Percentiles rank a stretch among this genome's conserved stretches.
Evolutionary conservation across 352 stramenopile genomes (phyloP).

Genomic region (Pilasporangium apinafurcum): DNA sequence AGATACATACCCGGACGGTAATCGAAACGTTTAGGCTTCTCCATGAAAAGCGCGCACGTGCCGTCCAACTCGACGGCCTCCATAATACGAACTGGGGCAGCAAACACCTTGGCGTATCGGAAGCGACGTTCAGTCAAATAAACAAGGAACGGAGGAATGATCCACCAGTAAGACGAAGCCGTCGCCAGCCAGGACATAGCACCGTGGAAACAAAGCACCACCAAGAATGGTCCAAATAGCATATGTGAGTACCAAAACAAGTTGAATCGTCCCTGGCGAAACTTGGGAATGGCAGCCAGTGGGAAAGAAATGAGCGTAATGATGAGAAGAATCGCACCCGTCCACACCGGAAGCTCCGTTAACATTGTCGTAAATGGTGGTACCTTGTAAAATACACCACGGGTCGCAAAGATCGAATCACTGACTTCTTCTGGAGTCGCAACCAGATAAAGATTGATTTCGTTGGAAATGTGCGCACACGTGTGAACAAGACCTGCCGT

Average conservation of each 20-base stretch:
- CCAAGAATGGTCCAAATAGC: conserved; percentile 62
- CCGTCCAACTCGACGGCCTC: conserved; percentile 59
- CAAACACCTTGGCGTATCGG: conserved; percentile 69
- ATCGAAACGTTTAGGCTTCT: conserved; percentile 66
- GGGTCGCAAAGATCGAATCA: conserved; percentile 50
- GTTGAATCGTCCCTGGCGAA: conserved; percentile 73
- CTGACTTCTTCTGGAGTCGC: conserved; percentile 55
- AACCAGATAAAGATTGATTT: conserved; percentile 62
- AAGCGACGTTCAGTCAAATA: conserved; percentile 70
- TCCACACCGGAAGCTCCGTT: conserved; percentile 64
- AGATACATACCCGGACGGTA: conserved; percentile 83
- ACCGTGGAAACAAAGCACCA: conserved; percentile 61
- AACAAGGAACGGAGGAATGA: conserved; percentile 53
- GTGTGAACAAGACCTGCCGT: conserved; percentile 58
- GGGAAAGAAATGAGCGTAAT: conserved; percentile 70
- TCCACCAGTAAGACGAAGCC: conserved; percentile 56
- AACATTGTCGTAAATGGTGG: conserved; percentile 65
- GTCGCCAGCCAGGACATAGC: conserved; percentile 56
- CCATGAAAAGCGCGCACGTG: conserved; percentile 69
- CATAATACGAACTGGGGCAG: conserved; percentile 53
- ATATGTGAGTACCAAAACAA: conserved; percentile 82
- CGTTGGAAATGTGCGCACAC: conserved; percentile 56
- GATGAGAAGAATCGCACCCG: conserved; percentile 53
- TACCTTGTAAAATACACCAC: conserved; percentile 31
- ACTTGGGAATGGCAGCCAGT: conserved; percentile 60